Base-by-base conservation (phyloP, 495 filamentous ascomycete genomes). In the Aspergillus panamensis region DNA sequence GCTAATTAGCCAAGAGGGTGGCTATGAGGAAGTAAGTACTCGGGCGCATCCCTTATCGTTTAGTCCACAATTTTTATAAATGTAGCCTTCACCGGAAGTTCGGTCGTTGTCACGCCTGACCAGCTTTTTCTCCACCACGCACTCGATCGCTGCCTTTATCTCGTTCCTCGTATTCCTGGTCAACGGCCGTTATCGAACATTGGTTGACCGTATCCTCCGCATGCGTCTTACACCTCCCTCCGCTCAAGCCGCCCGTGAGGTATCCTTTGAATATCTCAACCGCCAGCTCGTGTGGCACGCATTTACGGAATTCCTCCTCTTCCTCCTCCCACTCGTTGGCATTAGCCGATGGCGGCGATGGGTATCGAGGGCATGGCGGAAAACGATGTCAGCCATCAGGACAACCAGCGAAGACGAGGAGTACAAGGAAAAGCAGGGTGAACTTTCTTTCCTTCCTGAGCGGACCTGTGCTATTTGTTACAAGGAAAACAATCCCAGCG, bases 401-500 rank as follows among this genome's bases (percentile, higher is more conserved):
- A 71, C 75, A 10, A 80, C 75, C 19, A 73, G 67, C 17, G 72
- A 75, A 6, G 79, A 80, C 10, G 74, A 79, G 13, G 78, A 82
- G 50, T 14, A 32, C 5, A 48, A 33, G 1, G 79, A 82, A 58
- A 84, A 81, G 55, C 71, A 71, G 33, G 92, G 92, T 30, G 90
- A 96, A 62, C 83, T 91, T 45, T 78, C 82, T 0, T 96, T 93
- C 71, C 79, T 98, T 32, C 94, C 93, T 0, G 92, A 97, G 66
- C 78, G 94, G 44, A 97, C 93, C 2, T 98, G 94, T 70, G 95
- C 92, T n/a, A 96, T 98, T 55, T 98, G 94, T 73, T 96, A 96
- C 68, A 84, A 90, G 55, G 91, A 95, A 62, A 90, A 94, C 64
- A 97, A 95, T 63, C 85, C 88, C 0, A 69, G 75, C 10, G 74